Conservation (phyloP, 495 filamentous ascomycete species). For the Podospora sp. region DNA sequence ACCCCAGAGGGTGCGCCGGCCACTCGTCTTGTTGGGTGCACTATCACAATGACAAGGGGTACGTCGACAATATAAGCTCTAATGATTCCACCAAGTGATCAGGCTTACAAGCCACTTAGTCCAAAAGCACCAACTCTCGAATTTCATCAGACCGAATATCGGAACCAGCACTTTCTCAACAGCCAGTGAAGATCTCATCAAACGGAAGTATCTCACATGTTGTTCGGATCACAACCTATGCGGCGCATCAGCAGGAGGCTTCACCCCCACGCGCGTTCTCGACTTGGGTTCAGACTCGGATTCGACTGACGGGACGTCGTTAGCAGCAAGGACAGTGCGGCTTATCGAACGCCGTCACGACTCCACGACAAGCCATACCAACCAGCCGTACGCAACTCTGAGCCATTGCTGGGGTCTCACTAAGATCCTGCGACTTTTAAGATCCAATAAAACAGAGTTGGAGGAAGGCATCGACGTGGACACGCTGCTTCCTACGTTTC, state of each 20-base stretch:
- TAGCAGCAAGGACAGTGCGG: neutral
- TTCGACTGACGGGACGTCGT: neutral
- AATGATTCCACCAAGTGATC: too few relatives aligned
- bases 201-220: neutral
- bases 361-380: neutral
- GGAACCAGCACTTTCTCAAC: neutral
- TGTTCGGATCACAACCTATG: neutral
- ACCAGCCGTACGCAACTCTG: neutral
- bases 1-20: neutral
- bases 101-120: neutral
- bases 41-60: neutral
- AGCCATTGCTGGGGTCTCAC: constrained; percentile 7
- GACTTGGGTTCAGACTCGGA: neutral
- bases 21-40: neutral
- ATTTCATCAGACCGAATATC: constrained; percentile 7
- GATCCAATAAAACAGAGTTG: neutral
- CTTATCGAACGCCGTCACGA: neutral
- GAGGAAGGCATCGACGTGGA: constrained; percentile 16
- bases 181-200: neutral
- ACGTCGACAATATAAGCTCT: neutral
- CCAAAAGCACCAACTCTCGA: neutral
- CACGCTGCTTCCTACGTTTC: constrained; percentile 27
- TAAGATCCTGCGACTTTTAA: neutral
- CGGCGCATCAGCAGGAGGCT: neutral
- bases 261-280: neutral